Evolutionary conservation across 2,329 filamentous ascomycete species (phyloP), one percentile per base, ranked within the genome.

Genomic region (Clarireedia monteithiana): DNA sequence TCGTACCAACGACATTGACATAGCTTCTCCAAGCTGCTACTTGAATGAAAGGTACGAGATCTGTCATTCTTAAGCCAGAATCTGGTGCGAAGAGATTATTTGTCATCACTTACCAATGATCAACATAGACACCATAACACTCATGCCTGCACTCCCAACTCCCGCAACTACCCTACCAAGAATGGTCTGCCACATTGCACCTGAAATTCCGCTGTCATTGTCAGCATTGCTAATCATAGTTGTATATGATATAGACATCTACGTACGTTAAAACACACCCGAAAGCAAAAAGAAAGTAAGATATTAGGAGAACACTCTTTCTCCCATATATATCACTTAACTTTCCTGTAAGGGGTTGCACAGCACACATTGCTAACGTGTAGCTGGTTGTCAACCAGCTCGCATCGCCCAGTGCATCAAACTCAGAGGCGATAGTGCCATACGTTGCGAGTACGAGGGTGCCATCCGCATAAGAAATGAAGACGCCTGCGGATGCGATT

Each of bases 311-410:
- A n/a, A 15, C 30, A 39, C 30, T 53, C 44, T 53, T 53, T 30
- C 44, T 39, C 27, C 51, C 51, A 62, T 80, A 82, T 14, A 82
- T 77, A 61, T 82, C 85, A 50, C 77, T 83, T 4, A 88, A 73
- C 63, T 85, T 86, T 48, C 86, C 86, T 62, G 86, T 90, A 0
- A 90, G 72, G 1, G 87, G 88, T 67, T 91, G 88, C 63, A 86
- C 89, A 23, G 84, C 84, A 3, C 86, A 88, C 51, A 89, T 72
- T 1, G 87, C 89, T 52, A 91, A 75, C 64, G 90, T 86, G 68
- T 91, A 87, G 9, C 78, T 80, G 60, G 49, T 56, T 17, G 80
- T 76, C 10, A 83, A 65, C 80, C 82, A 83, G 57, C 76, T 81
- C 3, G 81, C 82, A 51, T 79, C 75, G 15, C 74, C 75, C 4